Conservation (phyloP, 257 asterid genomes). For the Nicotiana knightiana region DNA sequence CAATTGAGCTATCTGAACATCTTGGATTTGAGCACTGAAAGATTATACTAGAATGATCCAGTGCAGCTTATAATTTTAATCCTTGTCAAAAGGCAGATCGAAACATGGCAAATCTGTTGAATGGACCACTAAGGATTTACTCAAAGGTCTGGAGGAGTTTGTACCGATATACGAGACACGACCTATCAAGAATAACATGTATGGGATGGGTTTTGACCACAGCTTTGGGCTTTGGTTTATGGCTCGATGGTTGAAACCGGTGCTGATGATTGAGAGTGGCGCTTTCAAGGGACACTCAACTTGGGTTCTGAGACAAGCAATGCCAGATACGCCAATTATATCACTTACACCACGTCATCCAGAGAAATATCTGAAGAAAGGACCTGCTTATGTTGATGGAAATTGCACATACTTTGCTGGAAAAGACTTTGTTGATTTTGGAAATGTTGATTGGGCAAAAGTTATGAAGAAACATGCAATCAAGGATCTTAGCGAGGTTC, state of each 20-base stretch:
- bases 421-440: slow-evolving; percentile 88
- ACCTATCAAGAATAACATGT: slow-evolving; percentile 86
- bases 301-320: slow-evolving; percentile 94
- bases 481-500: slow-evolving; percentile 61
- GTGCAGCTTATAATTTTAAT: slow-evolving; percentile 1
- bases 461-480: slow-evolving; percentile 68
- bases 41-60: slow-evolving; percentile 9
- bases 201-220: slow-evolving; percentile 96
- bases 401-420: slow-evolving; percentile 95
- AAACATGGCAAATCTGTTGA: slow-evolving; percentile 84
- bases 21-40: slow-evolving; percentile 1
- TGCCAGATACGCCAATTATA: slow-evolving; percentile 74
- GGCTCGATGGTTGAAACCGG: slow-evolving; percentile 74
- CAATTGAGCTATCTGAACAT: neutral
- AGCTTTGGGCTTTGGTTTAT: slow-evolving; percentile 98
- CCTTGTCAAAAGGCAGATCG: slow-evolving; percentile 98
- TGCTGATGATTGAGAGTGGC: slow-evolving; percentile 89
- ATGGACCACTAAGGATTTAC: slow-evolving; percentile 85
- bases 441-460: slow-evolving; percentile 84
- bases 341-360: slow-evolving; percentile 98
- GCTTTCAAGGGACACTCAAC: slow-evolving; percentile 98
- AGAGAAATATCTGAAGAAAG: slow-evolving; percentile 83
- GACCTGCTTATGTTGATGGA: slow-evolving; percentile 94
- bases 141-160: slow-evolving; percentile 80
- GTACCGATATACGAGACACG: slow-evolving; percentile 80